Evolutionary conservation across 257 asterid genomes (phyloP), one percentile per base, ranked within the genome.

Genomic region (Solanum pennellii): DNA sequence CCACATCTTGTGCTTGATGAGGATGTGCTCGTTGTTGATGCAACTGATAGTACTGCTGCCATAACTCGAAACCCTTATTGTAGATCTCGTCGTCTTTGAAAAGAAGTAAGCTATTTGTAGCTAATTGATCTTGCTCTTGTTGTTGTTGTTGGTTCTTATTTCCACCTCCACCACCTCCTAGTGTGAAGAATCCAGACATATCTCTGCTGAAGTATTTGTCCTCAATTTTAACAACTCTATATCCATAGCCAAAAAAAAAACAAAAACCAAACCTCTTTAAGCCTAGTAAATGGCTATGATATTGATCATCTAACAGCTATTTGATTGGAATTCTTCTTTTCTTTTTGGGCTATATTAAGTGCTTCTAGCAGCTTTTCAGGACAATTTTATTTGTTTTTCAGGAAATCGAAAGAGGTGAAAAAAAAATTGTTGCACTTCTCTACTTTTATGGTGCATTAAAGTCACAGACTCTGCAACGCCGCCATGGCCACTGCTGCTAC

Each of bases 381-480:
- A 82, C 90, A 87, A 90, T 84, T 9, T 80, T 44, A n/a, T n/a
- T 29, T 60, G n/a, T 8, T 72, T 37, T 72, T 92, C 89, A 66
- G 79, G 89, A 92, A 89, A 82, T 47, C 85, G 84, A 90, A 88
- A 91, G 93, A 90, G 80, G 93, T 90, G 75, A 69, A 86, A 86
- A 69, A 82, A 72, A 82, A 86, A 80, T 86, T 52, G 87, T 87
- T 88, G 56, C 33, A 15, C 87, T 86, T 16, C 65, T 29, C 86
- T 73, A 74, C 82, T 72, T 49, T 82, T 82, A 87, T 88, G 42
- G 92, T 88, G 93, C 97, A 94, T 92, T 96, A 93, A 95, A 92
- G 90, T 93, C 91, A 89, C 95, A 89, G 95, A 91, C 27, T 87
- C 98, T 95, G 96, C 95, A 94, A 94, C 97, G 99, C 99, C 98